phyloP scores from a whole-genome alignment of 1,139 yeast species.

The Debaryomyces udenii region DNA sequence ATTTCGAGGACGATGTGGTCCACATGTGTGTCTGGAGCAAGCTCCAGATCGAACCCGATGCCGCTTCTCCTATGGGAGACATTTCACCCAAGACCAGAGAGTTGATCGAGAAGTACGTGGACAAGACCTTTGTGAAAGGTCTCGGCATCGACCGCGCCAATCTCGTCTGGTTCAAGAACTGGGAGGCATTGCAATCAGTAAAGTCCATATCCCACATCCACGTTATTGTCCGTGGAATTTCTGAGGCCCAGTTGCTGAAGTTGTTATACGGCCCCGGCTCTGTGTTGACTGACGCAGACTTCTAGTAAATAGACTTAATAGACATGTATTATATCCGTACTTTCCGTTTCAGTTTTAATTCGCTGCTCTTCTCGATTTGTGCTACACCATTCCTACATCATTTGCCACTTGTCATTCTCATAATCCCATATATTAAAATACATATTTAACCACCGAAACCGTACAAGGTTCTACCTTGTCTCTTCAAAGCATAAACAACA shows the following conservation, averaged over 20 bases:
- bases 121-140: constrained; percentile 46
- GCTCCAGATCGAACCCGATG: constrained; percentile 35
- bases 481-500: constrained; percentile 98
- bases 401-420: not conserved
- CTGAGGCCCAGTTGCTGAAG: constrained; percentile 22
- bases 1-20: constrained; percentile 35
- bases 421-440: constrained; percentile 7
- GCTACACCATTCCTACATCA: not conserved
- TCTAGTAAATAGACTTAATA: not conserved
- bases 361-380: not conserved
- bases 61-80: constrained; percentile 44
- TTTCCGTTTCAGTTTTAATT: not conserved
- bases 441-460: constrained; percentile 95
- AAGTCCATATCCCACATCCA: constrained; percentile 61
- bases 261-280: constrained; percentile 26
- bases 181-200: constrained; percentile 63
- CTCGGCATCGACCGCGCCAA: constrained; percentile 39
- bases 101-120: constrained; percentile 42
- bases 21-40: constrained; percentile 53
- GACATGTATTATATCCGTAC: not conserved
- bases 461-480: constrained; percentile 99
- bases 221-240: constrained; percentile 47
- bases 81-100: constrained; percentile 40
- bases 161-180: constrained; percentile 64
- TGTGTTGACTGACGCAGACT: constrained; percentile 16